A percentile compares a stretch with the other conserved stretches of the same genome.
phyloP scores from a whole-genome alignment of 768 basidiomycete species.

The Nevesoporus exiguus region DNA sequence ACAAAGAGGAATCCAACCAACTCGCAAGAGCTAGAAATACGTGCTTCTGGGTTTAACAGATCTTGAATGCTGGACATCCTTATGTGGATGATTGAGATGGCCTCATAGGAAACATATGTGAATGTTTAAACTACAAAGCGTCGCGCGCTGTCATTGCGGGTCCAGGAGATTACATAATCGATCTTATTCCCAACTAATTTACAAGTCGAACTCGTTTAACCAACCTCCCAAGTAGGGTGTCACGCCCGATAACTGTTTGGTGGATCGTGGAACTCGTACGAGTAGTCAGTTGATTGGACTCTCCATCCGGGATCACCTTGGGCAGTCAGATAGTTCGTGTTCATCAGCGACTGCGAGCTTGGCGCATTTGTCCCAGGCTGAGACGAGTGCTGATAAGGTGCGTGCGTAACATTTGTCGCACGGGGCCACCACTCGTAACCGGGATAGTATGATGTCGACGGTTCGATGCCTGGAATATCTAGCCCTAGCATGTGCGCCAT shows the following conservation, averaged over 20 bases:
- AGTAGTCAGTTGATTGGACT: constrained; percentile 10
- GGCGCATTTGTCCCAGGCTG: constrained; percentile 9
- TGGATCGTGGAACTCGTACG: constrained; percentile 20
- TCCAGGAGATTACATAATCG: constrained; percentile 32
- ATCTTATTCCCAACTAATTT: not conserved
- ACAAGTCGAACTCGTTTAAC: not conserved
- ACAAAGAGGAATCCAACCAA: constrained; percentile 28
- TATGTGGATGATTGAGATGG: constrained; percentile 19
- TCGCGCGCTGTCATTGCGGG: constrained; percentile 29
- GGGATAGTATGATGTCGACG: constrained; percentile 49
- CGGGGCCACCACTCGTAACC: constrained; percentile 71
- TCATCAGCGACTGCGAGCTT: constrained; percentile 7
- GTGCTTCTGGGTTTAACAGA: constrained; percentile 54
- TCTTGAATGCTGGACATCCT: constrained; percentile 55
- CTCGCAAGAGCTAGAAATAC: constrained; percentile 39
- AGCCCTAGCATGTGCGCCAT: constrained; percentile 74
- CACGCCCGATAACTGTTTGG: constrained; percentile 24
- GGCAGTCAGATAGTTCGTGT: constrained; percentile 15
- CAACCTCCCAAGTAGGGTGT: not conserved
- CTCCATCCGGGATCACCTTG: constrained; percentile 24
- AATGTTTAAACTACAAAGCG: constrained; percentile 4
- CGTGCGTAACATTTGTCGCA: constrained; percentile 11
- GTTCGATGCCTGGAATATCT: constrained; percentile 55
- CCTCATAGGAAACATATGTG: constrained; percentile 11
- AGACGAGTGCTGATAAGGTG: constrained; percentile 16